Percentiles rank a stretch among this genome's conserved stretches.
Conservation (phyloP, 164 flowering plant genomes). For the Chloranthus sessilifolius region DNA sequence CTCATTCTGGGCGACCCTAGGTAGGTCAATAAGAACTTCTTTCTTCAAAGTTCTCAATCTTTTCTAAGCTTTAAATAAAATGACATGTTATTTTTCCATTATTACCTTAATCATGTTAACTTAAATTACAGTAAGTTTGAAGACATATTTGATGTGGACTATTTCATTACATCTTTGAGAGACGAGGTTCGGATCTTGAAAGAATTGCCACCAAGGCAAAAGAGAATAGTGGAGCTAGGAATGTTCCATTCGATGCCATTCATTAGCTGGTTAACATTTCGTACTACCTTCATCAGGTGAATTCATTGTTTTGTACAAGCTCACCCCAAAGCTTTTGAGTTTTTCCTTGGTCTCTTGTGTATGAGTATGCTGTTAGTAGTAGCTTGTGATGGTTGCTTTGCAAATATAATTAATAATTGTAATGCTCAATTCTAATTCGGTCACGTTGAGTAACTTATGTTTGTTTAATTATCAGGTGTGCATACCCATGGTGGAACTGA, state of each 20-base stretch:
- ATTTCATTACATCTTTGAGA: slow-evolving; percentile 81
- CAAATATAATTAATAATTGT: no score
- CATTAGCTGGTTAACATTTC: slow-evolving; percentile 84
- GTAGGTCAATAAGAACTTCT: no score
- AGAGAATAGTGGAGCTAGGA: slow-evolving; percentile 61
- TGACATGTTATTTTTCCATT: neutral
- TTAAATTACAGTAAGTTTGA: slow-evolving; percentile 65
- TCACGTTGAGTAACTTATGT: no score
- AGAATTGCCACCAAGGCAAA: slow-evolving; percentile 74
- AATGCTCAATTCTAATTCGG: no score
- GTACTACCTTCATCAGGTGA: slow-evolving; percentile 66
- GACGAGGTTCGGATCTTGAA: slow-evolving; percentile 83
- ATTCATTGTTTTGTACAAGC: neutral
- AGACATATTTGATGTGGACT: slow-evolving; percentile 93
- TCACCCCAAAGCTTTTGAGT: neutral
- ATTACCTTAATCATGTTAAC: neutral
- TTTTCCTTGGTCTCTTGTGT: no score
- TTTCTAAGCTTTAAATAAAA: neutral
- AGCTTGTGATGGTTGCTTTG: no score
- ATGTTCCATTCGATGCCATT: slow-evolving; percentile 63
- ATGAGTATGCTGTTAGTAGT: no score
- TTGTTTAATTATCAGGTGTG: no score
- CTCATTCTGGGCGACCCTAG: slow-evolving; percentile 98
- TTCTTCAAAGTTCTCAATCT: no score
- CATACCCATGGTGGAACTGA: no score